These are phyloP conservation scores for Wakefieldia striispora DNA, from an alignment of 768 basidiomycete genomes.

Conservation along the genomic window DNA sequence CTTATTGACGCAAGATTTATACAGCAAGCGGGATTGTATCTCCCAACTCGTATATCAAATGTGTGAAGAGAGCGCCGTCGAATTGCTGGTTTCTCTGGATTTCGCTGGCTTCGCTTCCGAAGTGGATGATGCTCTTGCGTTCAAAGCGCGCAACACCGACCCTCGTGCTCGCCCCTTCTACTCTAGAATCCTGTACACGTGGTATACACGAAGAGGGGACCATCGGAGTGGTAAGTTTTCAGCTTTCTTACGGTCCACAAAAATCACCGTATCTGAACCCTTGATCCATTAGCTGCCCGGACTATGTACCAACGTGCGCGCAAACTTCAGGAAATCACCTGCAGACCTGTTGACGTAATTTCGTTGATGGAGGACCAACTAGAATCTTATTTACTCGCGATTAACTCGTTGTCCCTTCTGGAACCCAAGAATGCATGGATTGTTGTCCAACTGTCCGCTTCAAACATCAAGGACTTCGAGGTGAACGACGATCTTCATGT, in stretches of 20 bases:
- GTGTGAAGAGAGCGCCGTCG: conserved; percentile 86
- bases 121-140: conserved; percentile 83
- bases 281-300: conserved; percentile 62
- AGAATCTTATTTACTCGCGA: conserved; percentile 81
- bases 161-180: conserved; percentile 83
- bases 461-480: conserved; percentile 45
- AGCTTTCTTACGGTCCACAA: conserved; percentile 9
- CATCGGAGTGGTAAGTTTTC: conserved; percentile 79
- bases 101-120: conserved; percentile 84
- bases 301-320: conserved; percentile 92
- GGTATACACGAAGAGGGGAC: conserved; percentile 85
- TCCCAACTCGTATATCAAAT: conserved; percentile 84
- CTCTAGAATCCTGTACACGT: conserved; percentile 90
- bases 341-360: conserved; percentile 35
- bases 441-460: conserved; percentile 55
- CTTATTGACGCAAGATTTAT: conserved; percentile 9
- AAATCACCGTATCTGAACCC: conserved; percentile 24
- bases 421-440: conserved; percentile 85
- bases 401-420: conserved; percentile 84
- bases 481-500: conserved; percentile 31
- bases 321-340: conserved; percentile 56
- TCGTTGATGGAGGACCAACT: conserved; percentile 63
- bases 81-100: conserved; percentile 74
- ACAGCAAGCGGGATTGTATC: conserved; percentile 79
- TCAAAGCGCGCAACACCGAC: conserved; percentile 93